phyloP scores from a whole-genome alignment of 495 filamentous ascomycete species.

The Xylaria acuta region DNA sequence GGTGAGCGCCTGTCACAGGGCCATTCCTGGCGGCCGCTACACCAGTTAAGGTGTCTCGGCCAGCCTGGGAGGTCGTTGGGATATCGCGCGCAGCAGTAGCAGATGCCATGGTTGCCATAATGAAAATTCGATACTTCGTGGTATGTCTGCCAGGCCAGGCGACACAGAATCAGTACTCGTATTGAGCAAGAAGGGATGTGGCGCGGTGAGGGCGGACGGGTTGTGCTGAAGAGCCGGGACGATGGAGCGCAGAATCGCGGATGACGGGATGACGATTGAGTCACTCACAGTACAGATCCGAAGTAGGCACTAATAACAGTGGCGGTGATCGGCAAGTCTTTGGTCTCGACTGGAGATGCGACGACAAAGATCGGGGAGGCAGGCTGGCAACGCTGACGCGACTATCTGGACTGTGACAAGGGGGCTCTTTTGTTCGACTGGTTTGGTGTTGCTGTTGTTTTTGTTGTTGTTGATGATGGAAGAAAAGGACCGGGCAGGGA shows the following conservation, averaged over 20 bases:
- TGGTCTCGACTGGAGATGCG: conserved; percentile 40
- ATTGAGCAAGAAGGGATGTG: conserved; percentile 10
- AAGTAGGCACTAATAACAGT: conserved; percentile 41
- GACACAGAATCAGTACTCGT: conserved; percentile 32
- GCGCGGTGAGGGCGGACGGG: conserved; percentile 19
- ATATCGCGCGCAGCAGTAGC: conserved; percentile 73
- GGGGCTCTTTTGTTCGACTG: conserved; percentile 52
- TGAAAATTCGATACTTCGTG: conserved; percentile 52
- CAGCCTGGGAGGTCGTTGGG: conserved; percentile 61
- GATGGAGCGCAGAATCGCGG: conserved; percentile 25
- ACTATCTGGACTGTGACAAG: conserved; percentile 60
- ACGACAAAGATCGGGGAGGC: conserved; percentile 43
- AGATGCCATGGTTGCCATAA: conserved; percentile 68
- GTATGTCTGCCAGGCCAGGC: conserved; percentile 49
- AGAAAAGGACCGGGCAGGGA: conserved; percentile 40
- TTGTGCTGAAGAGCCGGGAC: conserved; percentile 10
- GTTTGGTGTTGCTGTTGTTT: conserved; percentile 48
- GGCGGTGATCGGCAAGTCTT: conserved; percentile 48
- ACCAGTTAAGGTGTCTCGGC: conserved; percentile 67
- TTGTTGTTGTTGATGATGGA: conserved; percentile 49
- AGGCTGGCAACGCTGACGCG: conserved; percentile 57
- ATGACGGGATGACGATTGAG: conserved; percentile 37
- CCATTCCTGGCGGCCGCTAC: conserved; percentile 62
- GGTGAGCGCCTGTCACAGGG: conserved; percentile 63
- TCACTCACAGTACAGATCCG: conserved; percentile 45